Base-by-base conservation (phyloP, 73 alveolate species). In the Blepharisma stoltei region DNA sequence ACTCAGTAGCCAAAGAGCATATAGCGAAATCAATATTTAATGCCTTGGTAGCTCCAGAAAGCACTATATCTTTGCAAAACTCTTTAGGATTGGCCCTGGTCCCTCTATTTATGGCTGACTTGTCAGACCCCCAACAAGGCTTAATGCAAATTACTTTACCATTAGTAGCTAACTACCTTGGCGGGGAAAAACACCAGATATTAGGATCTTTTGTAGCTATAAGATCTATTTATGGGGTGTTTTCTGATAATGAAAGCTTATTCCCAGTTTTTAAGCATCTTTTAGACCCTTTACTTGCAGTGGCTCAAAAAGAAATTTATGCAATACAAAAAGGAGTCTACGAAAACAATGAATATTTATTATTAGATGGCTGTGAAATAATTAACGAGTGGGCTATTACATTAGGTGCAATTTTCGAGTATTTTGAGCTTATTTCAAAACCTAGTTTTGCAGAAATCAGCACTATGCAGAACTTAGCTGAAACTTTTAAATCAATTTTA, bases 351-450 rank as follows among this genome's bases (percentile, higher is more conserved):
- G 32, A 25, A n/a, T 7, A 44, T 14, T n/a, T 69, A 14, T 11
- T 53, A 14, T 38, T 44, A 69, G 79, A 69, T 1, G 25, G 41
- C 0, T 9, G 14, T 4, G 79, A 69, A 0, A 69, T 69, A n/a
- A 7, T 69, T 14, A n/a, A 69, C 4, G 79, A 69, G n/a, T 69
- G 79, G 79, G 45, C 76, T n/a, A 14, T 9, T 69, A 44, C 79
- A 38, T n/a, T 44, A 44, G 45, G 20, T 5, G 14, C 79, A 9
- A 69, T 69, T 7, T 25, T 69, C 5, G 79, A 69, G 6, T 44
- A 69, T 53, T 44, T 69, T 69, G 79, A 69, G 11, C 23, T 69
- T 25, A 20, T 38, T 60, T n/a, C 48, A 8, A 60, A 60, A 25
- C 46, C 14, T 14, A 60, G 23, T 25, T 25, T 60, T 9, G 23